phyloP scores from a whole-genome alignment of 352 stramenopile genomes.

The Globisporangium polare region DNA sequence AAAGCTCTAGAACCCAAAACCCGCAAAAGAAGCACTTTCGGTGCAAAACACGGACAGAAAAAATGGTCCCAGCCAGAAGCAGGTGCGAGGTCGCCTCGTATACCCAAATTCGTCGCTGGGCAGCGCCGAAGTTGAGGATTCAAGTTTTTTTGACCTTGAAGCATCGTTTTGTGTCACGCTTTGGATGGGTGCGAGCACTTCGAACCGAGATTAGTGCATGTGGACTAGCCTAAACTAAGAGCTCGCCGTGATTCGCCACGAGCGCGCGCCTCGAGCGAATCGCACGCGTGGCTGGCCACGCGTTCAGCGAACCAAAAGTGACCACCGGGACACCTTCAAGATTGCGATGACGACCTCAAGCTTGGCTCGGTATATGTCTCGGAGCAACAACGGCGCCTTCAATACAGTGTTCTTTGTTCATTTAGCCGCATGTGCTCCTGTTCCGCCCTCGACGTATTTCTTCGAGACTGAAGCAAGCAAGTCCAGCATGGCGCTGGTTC shows the following conservation, averaged over 20 bases:
- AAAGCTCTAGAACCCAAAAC: not conserved
- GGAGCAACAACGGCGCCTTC: too few relatives aligned
- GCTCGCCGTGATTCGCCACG: not conserved
- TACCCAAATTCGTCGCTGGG: not conserved
- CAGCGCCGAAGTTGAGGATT: conserved; percentile 3
- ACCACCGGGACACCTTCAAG: not conserved
- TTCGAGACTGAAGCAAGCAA: not conserved
- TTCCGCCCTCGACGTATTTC: not conserved
- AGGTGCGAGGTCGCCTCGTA: not conserved
- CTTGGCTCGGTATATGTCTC: too few relatives aligned
- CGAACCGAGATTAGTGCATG: conserved; percentile 1
- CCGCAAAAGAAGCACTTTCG: not conserved
- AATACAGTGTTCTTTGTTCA: too few relatives aligned
- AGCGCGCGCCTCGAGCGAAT: conserved; percentile 3
- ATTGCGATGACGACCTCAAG: not conserved
- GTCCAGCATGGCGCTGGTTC: not conserved
- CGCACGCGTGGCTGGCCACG: not conserved
- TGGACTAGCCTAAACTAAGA: not conserved
- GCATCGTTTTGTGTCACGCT: not conserved
- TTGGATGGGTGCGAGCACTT: not conserved
- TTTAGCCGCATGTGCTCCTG: not conserved
- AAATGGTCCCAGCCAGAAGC: not conserved
- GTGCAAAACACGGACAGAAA: conserved; percentile 1
- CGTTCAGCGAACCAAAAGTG: not conserved
- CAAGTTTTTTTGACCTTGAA: conserved; percentile 13